Evolutionary conservation across 108 stramenopile genomes (phyloP).

Genomic region (Cylindrotheca fusiformis): DNA sequence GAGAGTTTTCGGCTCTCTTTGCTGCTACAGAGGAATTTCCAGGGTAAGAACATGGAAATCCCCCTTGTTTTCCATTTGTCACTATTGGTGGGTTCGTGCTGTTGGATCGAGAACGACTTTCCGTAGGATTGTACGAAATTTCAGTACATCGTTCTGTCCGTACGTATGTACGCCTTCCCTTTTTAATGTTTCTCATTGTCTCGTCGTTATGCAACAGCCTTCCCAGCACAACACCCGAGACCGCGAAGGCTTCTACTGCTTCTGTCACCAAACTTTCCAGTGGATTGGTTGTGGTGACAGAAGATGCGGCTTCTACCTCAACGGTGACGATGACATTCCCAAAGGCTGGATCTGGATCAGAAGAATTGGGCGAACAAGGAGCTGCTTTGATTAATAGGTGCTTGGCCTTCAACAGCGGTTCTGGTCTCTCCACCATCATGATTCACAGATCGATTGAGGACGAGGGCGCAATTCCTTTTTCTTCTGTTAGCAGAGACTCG

Average conservation of each 20-base stretch:
- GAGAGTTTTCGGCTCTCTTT: constrained; percentile 27
- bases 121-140: constrained; percentile 1
- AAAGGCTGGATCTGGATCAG: constrained; percentile 77
- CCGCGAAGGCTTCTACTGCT: constrained; percentile 56
- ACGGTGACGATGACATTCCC: constrained; percentile 85
- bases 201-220: constrained; percentile 37
- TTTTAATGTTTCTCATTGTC: background rate
- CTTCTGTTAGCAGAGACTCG: constrained; percentile 54
- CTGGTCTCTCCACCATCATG: constrained; percentile 60
- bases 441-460: constrained; percentile 77
- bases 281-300: constrained; percentile 77
- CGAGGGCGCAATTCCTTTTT: constrained; percentile 69
- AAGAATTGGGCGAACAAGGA: constrained; percentile 58
- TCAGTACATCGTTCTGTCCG: background rate
- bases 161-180: background rate
- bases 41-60: constrained; percentile 26
- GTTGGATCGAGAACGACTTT: background rate
- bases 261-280: constrained; percentile 73
- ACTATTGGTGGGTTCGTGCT: constrained; percentile 5
- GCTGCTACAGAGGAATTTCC: constrained; percentile 28
- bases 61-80: constrained; percentile 1
- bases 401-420: constrained; percentile 80
- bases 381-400: constrained; percentile 84
- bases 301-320: constrained; percentile 67
- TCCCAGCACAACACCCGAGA: constrained; percentile 53